These are phyloP conservation scores for Polyporus tsugae DNA, from an alignment of 1,284 basidiomycete genomes.

Conservation along the genomic window DNA sequence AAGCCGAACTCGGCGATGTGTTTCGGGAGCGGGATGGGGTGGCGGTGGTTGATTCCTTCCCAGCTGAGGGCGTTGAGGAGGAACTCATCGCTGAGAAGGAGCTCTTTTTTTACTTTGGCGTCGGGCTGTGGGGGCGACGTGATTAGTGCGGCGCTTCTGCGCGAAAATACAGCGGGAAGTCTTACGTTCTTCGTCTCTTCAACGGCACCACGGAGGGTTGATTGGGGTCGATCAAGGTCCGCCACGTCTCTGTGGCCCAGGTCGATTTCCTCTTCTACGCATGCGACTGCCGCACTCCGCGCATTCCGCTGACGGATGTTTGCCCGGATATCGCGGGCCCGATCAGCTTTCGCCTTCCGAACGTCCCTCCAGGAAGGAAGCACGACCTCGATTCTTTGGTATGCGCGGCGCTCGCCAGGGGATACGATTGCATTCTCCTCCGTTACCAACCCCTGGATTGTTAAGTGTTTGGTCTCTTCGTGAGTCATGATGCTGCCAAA, in stretches of 20 bases:
- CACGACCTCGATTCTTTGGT: not conserved
- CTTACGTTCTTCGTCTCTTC: conserved; percentile 16
- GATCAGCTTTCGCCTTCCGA: not conserved
- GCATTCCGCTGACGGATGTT: not conserved
- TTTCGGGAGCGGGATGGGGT: conserved; percentile 22
- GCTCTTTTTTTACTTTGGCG: conserved; percentile 23
- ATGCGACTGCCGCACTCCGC: not conserved
- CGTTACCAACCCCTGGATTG: not conserved
- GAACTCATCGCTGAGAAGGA: conserved; percentile 19
- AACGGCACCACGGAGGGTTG: conserved; percentile 5
- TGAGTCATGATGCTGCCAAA: too few species aligned
- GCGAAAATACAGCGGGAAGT: not conserved
- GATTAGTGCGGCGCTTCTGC: not conserved
- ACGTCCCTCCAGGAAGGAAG: not conserved
- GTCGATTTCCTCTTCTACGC: not conserved
- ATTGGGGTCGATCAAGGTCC: not conserved
- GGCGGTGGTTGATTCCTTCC: conserved; percentile 21
- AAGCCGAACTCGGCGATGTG: conserved; percentile 25
- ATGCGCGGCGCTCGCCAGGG: not conserved
- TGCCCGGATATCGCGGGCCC: not conserved
- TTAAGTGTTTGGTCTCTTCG: too few species aligned
- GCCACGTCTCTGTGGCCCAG: not conserved
- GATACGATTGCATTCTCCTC: not conserved
- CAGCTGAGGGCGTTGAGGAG: conserved; percentile 17
- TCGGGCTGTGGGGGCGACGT: conserved; percentile 13